Base-by-base conservation (phyloP, 2,329 filamentous ascomycete species). In the Fusarium dimerum region DNA sequence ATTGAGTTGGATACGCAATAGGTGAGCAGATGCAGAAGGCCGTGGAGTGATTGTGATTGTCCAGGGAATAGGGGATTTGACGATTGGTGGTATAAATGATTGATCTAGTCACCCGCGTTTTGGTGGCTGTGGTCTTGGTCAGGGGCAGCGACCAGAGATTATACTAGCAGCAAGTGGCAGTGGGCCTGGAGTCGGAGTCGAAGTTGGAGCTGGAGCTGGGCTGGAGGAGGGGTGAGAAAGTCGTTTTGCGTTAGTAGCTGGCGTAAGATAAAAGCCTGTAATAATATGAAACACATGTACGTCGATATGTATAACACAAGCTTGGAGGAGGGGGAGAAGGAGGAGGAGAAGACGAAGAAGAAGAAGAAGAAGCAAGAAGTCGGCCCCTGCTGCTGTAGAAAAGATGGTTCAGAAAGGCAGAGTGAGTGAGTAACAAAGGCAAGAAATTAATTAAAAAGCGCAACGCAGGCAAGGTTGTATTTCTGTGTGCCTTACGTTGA, bases 41-140 rank as follows among this genome's bases (percentile, higher is more conserved):
- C 30, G 12, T 17, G 40, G 48, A 36, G 44, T 48, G 20, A 26
- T 26, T 26, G 20, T 51, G 40, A 40, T 32, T 48, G 41, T 38
- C 48, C 54, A 49, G 47, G 48, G 45, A 39, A 52, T 44, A 43
- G 51, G 52, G 48, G 47, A 56, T 43, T 59, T 52, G 58, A 51
- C 52, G 51, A 61, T 56, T 61, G 57, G 59, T 58, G 60, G 58
- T 45, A 54, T 48, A 52, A 42, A 45, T 54, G 51, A 51, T 40
- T 16, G 38, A 55, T 47, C 46, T 47, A 51, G 45, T 32, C 51
- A 57, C 50, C 20, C 48, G 52, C 42, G 43, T 48, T 29, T 44
- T 45, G 17, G 26, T 36, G 15, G 18, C 6, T 42, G 50, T 50
- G 53, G 45, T 57, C 43, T 7, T 26, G 43, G 52, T 57, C 55